Percentiles rank a stretch among this genome's conserved stretches.
Conservation (phyloP, 768 basidiomycete genomes). For the Mycena sanguinolenta region DNA sequence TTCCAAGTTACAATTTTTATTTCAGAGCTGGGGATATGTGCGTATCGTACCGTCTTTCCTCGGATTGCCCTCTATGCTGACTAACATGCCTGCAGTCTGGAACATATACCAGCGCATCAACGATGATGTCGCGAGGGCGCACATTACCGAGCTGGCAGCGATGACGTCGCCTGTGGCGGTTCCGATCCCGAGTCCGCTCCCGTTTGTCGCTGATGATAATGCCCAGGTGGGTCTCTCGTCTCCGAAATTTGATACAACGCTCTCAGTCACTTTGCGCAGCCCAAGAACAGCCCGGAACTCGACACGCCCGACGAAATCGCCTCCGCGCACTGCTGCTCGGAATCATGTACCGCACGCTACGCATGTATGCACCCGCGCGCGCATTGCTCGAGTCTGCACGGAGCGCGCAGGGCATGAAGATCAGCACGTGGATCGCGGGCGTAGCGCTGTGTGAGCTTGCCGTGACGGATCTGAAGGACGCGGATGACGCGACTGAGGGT, state of each 20-base stretch:
- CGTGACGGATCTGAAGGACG: slow-evolving; percentile 76
- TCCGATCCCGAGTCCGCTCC: slow-evolving; percentile 42
- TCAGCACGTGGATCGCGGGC: slow-evolving; percentile 77
- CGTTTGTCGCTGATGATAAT: slow-evolving; percentile 18
- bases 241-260: background rate
- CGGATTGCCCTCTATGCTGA: no score
- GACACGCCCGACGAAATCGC: slow-evolving; percentile 82
- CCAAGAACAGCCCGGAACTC: slow-evolving; percentile 50
- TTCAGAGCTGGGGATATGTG: slow-evolving; percentile 81
- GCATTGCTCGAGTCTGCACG: slow-evolving; percentile 67
- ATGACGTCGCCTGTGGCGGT: slow-evolving; percentile 62
- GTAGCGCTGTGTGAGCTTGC: slow-evolving; percentile 79
- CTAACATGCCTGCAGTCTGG: slow-evolving; percentile 66
- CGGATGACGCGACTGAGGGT: slow-evolving; percentile 46
- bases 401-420: slow-evolving; percentile 54
- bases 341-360: slow-evolving; percentile 70
- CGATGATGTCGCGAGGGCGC: slow-evolving; percentile 64
- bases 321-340: slow-evolving; percentile 79
- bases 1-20: background rate
- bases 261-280: background rate
- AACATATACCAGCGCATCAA: slow-evolving; percentile 78
- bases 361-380: slow-evolving; percentile 59
- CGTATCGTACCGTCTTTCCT: background rate
- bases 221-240: slow-evolving; percentile 8
- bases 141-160: slow-evolving; percentile 66